These are phyloP conservation scores for Mortierella sp. DNA, from an alignment of 371 early-diverging fungal genomes.

Conservation along the genomic window DNA sequence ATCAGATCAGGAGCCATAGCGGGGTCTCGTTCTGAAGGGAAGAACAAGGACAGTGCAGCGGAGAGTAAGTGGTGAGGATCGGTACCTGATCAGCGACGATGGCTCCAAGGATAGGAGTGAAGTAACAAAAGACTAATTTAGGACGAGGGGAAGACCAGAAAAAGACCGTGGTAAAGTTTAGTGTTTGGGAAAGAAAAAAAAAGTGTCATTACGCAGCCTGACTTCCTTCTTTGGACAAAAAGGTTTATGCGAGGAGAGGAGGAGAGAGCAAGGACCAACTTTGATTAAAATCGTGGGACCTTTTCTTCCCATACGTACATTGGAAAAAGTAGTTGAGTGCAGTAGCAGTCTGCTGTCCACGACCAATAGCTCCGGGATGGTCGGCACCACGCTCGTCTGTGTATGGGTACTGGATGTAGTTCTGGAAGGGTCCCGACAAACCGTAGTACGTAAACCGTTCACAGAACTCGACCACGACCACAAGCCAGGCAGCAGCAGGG, in stretches of 20 bases:
- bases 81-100: conserved; percentile 76
- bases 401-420: conserved; percentile 53
- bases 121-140: conserved; percentile 71
- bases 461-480: conserved; percentile 64
- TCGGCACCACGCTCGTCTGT: conserved; percentile 23
- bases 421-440: conserved; percentile 54
- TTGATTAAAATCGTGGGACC: neutral
- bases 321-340: conserved; percentile 80
- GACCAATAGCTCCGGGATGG: conserved; percentile 67
- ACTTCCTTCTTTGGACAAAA: too few relatives aligned
- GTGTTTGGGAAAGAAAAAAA: neutral
- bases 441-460: conserved; percentile 82
- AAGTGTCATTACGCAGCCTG: too few relatives aligned
- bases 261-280: neutral
- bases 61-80: neutral
- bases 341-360: conserved; percentile 70
- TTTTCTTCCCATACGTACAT: too few relatives aligned
- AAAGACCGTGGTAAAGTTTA: neutral
- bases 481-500: conserved; percentile 62
- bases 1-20: too few relatives aligned
- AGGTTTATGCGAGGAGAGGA: too few relatives aligned
- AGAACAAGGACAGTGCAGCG: too few relatives aligned
- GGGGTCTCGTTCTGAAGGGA: too few relatives aligned
- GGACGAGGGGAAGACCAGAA: neutral
- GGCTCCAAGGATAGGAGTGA: conserved; percentile 82